Conservation (phyloP, 352 stramenopile genomes). For the Globisporangium mamillatum region DNA sequence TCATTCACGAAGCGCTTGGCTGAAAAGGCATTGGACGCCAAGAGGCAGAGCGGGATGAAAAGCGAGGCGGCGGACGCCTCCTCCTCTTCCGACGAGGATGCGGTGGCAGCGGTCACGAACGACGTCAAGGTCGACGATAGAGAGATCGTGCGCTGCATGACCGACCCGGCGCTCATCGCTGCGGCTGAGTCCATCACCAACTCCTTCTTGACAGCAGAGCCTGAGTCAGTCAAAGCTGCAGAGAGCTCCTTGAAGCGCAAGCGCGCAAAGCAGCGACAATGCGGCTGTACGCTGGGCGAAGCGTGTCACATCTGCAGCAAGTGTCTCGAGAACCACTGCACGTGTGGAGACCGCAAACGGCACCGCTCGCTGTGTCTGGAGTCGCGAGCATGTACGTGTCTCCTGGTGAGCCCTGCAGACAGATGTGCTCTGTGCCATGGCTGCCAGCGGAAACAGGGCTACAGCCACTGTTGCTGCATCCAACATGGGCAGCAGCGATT, state of each 20-base stretch:
- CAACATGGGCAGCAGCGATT: slow-evolving; percentile 38
- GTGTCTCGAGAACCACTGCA: slow-evolving; percentile 63
- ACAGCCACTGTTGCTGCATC: slow-evolving; percentile 62
- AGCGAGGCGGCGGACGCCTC: not conserved
- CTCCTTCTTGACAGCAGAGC: slow-evolving; percentile 4
- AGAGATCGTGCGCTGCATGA: not conserved
- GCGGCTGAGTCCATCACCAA: slow-evolving; percentile 11
- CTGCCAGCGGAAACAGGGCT: slow-evolving; percentile 30
- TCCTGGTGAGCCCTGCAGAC: slow-evolving; percentile 18
- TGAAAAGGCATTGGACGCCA: slow-evolving; percentile 2
- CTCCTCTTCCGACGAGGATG: not conserved
- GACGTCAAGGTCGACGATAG: not conserved
- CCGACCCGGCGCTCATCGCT: slow-evolving; percentile 4
- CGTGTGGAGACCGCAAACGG: slow-evolving; percentile 32
- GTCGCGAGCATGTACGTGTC: slow-evolving; percentile 65
- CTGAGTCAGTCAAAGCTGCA: not conserved
- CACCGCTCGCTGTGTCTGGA: slow-evolving; percentile 38
- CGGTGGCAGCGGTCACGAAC: not conserved
- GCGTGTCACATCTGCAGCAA: slow-evolving; percentile 46
- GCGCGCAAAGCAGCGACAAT: slow-evolving; percentile 22
- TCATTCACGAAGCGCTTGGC: not conserved
- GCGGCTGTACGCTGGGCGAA: slow-evolving; percentile 46
- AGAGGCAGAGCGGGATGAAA: not conserved
- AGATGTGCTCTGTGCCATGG: slow-evolving; percentile 59
- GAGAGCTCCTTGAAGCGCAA: slow-evolving; percentile 13